Evolutionary conservation across 495 filamentous ascomycete genomes (phyloP).

Genomic region (Penicillium antarcticum): DNA sequence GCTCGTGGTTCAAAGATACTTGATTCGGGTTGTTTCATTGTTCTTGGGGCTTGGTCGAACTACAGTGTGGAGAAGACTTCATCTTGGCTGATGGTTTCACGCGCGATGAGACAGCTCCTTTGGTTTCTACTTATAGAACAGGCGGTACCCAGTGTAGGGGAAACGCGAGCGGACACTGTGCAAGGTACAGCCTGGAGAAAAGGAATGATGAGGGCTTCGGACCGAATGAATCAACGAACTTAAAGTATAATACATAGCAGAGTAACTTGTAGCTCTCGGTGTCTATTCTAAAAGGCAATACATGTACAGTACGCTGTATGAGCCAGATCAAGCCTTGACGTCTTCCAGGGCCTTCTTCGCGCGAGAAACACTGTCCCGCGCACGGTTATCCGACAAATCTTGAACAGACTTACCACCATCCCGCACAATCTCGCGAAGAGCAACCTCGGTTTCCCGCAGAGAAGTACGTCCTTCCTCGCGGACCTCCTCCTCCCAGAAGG

Average conservation of each 20-base stretch:
- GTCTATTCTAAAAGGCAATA: slow-evolving; percentile 19
- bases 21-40: background rate
- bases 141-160: background rate
- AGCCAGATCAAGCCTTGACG: slow-evolving; percentile 21
- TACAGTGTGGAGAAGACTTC: background rate
- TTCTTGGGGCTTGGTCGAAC: background rate
- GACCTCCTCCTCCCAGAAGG: slow-evolving; percentile 71
- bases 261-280: slow-evolving; percentile 21
- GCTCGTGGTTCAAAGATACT: background rate
- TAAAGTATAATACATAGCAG: slow-evolving; percentile 11
- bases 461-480: slow-evolving; percentile 76
- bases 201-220: too few relatives aligned
- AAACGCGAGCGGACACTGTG: too few relatives aligned
- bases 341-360: slow-evolving; percentile 55
- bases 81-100: background rate
- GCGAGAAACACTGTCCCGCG: slow-evolving; percentile 49
- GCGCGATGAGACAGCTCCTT: too few relatives aligned
- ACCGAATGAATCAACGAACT: background rate
- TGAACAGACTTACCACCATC: slow-evolving; percentile 37
- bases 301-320: slow-evolving; percentile 15
- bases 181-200: too few relatives aligned
- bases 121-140: background rate
- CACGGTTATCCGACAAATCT: slow-evolving; percentile 38
- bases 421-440: slow-evolving; percentile 54
- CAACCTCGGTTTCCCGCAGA: slow-evolving; percentile 65